phyloP scores from a whole-genome alignment of 192 early-diverging fungal species.

The Allomyces macrogynus region DNA sequence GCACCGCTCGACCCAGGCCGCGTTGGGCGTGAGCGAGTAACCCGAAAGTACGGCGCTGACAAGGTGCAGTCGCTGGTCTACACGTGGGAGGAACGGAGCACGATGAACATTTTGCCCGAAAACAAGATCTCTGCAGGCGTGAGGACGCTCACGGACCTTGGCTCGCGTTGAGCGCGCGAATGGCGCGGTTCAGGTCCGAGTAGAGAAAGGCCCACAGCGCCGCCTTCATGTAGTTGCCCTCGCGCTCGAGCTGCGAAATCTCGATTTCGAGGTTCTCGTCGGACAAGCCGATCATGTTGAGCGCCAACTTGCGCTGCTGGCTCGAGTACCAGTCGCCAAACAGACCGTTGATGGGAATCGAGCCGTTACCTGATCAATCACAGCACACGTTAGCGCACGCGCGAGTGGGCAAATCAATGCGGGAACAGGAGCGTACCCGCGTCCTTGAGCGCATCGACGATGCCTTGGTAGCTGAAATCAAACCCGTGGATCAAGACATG shows the following conservation, averaged over 20 bases:
- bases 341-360: no score
- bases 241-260: conserved; percentile 24
- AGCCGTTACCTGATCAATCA: no score
- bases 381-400: no score
- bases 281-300: neutral
- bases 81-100: neutral
- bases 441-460: no score
- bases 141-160: conserved; percentile 11
- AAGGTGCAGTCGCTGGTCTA: conserved; percentile 54
- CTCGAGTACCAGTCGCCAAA: neutral
- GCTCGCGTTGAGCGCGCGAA: conserved; percentile 36
- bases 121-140: conserved; percentile 1
- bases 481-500: no score
- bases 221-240: conserved; percentile 56
- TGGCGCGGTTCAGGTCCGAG: conserved; percentile 47
- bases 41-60: conserved; percentile 55
- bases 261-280: neutral
- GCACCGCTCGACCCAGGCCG: conserved; percentile 41
- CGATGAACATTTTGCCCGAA: no score
- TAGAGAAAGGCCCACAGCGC: conserved; percentile 78
- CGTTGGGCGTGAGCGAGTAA: conserved; percentile 9
- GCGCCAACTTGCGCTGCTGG: neutral
- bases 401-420: no score
- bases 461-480: no score
- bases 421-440: no score